These are phyloP conservation scores for Coemansia sp. DNA, from an alignment of 192 early-diverging fungal genomes.

Conservation along the genomic window DNA sequence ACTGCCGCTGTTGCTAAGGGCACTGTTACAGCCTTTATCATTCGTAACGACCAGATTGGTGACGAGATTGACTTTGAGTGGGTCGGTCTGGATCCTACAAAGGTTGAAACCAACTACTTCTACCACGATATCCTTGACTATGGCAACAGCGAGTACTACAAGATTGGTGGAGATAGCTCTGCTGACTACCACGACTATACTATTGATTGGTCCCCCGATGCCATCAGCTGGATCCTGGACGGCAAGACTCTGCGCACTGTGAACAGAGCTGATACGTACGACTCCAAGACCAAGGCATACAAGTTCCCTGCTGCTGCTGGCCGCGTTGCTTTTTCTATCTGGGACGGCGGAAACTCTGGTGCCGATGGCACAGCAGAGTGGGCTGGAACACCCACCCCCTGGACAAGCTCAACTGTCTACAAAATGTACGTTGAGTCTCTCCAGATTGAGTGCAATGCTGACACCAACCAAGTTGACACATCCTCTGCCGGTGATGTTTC, in stretches of 20 bases:
- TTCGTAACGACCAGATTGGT: slow-evolving; percentile 47
- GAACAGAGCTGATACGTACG: slow-evolving; percentile 48
- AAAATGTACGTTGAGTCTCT: slow-evolving; percentile 58
- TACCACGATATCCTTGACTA: slow-evolving; percentile 59
- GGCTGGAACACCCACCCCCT: slow-evolving; percentile 61
- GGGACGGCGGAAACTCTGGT: slow-evolving; percentile 61
- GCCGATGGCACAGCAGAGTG: slow-evolving; percentile 55
- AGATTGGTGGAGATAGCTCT: slow-evolving; percentile 45
- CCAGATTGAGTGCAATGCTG: slow-evolving; percentile 46
- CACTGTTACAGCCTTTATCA: slow-evolving; percentile 60
- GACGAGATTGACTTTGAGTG: slow-evolving; percentile 72
- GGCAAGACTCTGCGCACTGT: slow-evolving; percentile 54
- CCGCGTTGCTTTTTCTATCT: slow-evolving; percentile 62
- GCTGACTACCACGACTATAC: slow-evolving; percentile 58
- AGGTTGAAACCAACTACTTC: slow-evolving; percentile 66
- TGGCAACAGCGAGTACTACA: slow-evolving; percentile 37
- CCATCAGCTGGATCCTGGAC: slow-evolving; percentile 60
- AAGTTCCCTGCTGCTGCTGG: slow-evolving; percentile 54
- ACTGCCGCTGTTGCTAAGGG: slow-evolving; percentile 54
- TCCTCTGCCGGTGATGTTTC: not conserved
- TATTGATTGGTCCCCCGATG: slow-evolving; percentile 58
- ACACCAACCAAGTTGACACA: not conserved
- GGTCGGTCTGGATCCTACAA: slow-evolving; percentile 55
- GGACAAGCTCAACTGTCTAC: slow-evolving; percentile 46
- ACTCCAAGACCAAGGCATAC: slow-evolving; percentile 36